phyloP scores from a whole-genome alignment of 139 green algal genomes.

The Coelastrella sp. region DNA sequence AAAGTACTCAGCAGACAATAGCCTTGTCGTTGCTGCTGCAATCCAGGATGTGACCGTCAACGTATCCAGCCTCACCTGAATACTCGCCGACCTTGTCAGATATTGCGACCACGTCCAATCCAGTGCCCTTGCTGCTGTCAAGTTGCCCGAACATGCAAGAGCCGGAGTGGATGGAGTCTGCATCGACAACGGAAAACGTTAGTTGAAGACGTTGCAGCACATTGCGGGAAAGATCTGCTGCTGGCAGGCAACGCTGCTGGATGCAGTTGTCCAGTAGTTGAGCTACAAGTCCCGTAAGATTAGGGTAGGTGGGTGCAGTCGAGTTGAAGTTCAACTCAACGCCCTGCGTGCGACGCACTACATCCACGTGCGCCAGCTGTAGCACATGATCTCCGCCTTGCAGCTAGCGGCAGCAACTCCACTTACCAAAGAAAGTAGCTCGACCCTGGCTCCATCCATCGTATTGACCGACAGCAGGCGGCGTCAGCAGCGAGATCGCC shows the following conservation, averaged over 20 bases:
- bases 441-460: background rate
- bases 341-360: no score
- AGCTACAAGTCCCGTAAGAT: no score
- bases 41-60: background rate
- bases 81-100: slow-evolving; percentile 19
- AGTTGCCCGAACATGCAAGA: slow-evolving; percentile 41
- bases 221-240: no score
- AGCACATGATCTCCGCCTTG: no score
- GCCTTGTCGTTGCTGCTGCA: background rate
- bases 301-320: no score
- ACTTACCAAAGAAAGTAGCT: slow-evolving; percentile 1
- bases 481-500: background rate
- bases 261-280: no score
- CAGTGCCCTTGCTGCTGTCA: slow-evolving; percentile 24
- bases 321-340: no score
- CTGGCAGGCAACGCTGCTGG: no score
- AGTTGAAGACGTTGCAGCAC: no score
- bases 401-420: no score
- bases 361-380: no score
- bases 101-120: slow-evolving; percentile 11
- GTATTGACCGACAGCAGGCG: background rate
- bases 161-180: slow-evolving; percentile 24
- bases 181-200: background rate
- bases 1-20: no score
- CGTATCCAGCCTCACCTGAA: background rate